Base-by-base conservation (phyloP, 345 rosid genomes). In the Stellera chamaejasme region DNA sequence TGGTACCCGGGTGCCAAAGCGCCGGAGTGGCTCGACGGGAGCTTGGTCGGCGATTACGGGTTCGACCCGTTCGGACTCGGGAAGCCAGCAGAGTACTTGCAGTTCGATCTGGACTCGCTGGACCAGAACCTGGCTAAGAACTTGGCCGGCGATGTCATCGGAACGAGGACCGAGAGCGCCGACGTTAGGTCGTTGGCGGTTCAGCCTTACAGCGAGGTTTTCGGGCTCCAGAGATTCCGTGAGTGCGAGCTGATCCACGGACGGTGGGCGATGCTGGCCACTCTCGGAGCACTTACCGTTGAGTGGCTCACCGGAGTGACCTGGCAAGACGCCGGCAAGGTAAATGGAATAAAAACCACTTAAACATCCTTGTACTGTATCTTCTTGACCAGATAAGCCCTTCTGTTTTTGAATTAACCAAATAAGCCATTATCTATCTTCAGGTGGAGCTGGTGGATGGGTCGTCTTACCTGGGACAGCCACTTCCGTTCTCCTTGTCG, bases 401-500 rank as follows among this genome's bases (percentile, higher is more conserved):
- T 39, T 36, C 1, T 19, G 23, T 19, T 19, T 19, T 19, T 19
- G 0, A 14, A 10, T 27, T 28, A 6, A 0, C 32, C 26, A 11
- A 6, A 12, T 39, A 13, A 52, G n/a, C 25, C 43, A 52, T 52
- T 42, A 11, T 2, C 49, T 42, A 11, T 2, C 49, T 55, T 62
- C 75, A 91, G 98, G 96, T 88, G 52, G 98, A 91, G 76, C 77
- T 88, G 2, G 79, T 88, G 1, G 98, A 91, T 67, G 96, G 98
- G 2, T 88, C 98, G 27, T 83, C 95, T 1, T 91, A 91, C 81
- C 83, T 91, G 0, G 98, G 96, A 2, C 95, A 88, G 50, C 96
- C 96, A 45, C 75, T 91, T 19, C 96, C 95, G 0, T 91, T 88
- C 78, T 88, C 96, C 11, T 82, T 91, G 2, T 69, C 95, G 3